Evolutionary conservation across 2,329 filamentous ascomycete genomes (phyloP).

Genomic region (Claviceps monticola): DNA sequence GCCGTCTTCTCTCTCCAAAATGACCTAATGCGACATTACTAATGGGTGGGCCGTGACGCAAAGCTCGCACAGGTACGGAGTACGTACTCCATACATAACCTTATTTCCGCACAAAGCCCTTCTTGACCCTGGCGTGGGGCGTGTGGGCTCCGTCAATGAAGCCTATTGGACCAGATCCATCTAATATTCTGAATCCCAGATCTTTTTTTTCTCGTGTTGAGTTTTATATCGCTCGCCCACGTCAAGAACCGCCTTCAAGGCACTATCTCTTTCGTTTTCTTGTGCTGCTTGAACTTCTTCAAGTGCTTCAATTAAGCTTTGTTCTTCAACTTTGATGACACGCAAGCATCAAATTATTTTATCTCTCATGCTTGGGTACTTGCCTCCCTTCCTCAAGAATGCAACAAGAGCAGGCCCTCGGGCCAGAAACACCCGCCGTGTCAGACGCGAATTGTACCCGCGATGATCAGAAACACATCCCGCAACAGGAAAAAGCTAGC

Average conservation of each 20-base stretch:
- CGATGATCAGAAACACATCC: not conserved
- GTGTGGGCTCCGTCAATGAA: too few species aligned
- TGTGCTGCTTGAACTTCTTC: too few species aligned
- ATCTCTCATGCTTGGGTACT: not conserved
- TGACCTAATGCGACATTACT: too few species aligned
- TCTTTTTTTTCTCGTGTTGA: not conserved
- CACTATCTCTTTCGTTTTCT: not conserved
- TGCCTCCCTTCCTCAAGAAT: not conserved
- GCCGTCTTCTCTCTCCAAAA: too few species aligned
- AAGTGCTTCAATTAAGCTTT: too few species aligned
- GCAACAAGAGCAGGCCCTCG: slow-evolving; percentile 1
- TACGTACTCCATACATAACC: too few species aligned
- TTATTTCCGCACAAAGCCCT: too few species aligned
- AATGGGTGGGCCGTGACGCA: too few species aligned
- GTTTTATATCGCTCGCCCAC: not conserved
- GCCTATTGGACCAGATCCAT: not conserved
- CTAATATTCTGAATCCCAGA: not conserved
- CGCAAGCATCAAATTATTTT: not conserved
- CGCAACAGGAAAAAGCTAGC: not conserved
- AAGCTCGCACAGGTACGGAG: too few species aligned
- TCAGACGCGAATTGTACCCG: not conserved
- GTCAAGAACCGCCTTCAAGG: not conserved
- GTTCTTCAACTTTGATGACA: not conserved
- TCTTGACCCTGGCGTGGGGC: too few species aligned
- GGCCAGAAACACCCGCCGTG: not conserved